Evolutionary conservation across 2,329 filamentous ascomycete genomes (phyloP), one percentile per base, ranked within the genome.

Genomic region (Cylindrodendrum hubeiense): DNA sequence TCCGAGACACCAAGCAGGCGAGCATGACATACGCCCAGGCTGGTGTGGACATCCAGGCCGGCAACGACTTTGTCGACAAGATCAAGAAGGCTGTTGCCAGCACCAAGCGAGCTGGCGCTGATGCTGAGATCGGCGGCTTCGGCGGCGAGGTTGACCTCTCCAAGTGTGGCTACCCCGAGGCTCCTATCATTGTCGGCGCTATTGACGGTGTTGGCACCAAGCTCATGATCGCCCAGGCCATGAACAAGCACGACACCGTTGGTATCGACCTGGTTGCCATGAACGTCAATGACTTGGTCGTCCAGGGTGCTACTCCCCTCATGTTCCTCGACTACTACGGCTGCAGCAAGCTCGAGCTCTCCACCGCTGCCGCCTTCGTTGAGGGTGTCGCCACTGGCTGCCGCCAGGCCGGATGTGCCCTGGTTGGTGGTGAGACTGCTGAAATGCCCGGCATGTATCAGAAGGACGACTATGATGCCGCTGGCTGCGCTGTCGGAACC

Each of bases 251-350:
- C 81, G 91, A 95, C 79, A 97, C 95, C 3, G 95, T 99, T 12
- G 96, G 96, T 66, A 94, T 99, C 73, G 96, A 99, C 78, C 88
- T 99, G 37, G 96, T 99, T 4, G 96, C 96, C 71, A 98, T 98
- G 95, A 98, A 98, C 79, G 96, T 98, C 77, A 99, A 99, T 80
- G 96, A 99, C 76, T 87, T 99, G 0, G 91, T 99, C 55, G 96
- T 98, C 9, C 95, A 98, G 83, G 96, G 96, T 59, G 96, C 96
- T 13, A 93, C 96, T 72, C 95, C 96, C 2, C 86, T 98, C 69
- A 96, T 96, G 86, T 98, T 99, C 87, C 90, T 98, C 67, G 96
- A 99, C 84, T 98, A 97, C 87, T 98, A 97, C 81, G 95, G 94
- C 66, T 98, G 95, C 86, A 94, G 93, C 79, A 92, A 91, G 79